Evolutionary conservation across 2,329 filamentous ascomycete species (phyloP).

Genomic region (Ramularia endophylla): DNA sequence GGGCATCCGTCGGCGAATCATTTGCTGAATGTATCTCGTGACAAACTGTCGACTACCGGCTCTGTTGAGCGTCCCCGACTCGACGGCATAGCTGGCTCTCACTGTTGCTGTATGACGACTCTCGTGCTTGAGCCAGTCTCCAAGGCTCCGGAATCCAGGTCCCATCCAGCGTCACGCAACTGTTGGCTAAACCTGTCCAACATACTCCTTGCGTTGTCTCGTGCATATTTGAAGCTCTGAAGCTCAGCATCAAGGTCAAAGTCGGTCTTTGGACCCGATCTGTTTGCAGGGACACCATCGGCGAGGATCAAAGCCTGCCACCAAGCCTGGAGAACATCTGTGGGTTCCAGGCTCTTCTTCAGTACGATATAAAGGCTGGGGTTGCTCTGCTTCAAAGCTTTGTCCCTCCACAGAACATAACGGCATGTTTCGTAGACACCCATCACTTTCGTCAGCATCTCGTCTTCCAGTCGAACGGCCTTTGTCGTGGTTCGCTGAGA

Average conservation of each 20-base stretch:
- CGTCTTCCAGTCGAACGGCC: conserved; percentile 7
- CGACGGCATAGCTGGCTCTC: neutral
- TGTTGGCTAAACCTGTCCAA: conserved; percentile 42
- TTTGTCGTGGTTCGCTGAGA: conserved; percentile 26
- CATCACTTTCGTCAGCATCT: conserved; percentile 40
- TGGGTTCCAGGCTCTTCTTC: conserved; percentile 50
- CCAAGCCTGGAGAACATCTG: conserved; percentile 56
- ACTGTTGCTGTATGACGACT: conserved; percentile 12
- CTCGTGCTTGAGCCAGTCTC: conserved; percentile 56
- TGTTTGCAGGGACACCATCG: neutral
- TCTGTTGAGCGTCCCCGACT: no score
- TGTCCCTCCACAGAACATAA: conserved; percentile 56
- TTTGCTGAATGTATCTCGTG: no score
- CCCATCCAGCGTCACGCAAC: conserved; percentile 55
- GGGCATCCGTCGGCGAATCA: no score
- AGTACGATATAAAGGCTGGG: conserved; percentile 51
- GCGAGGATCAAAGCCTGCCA: conserved; percentile 47
- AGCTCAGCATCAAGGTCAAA: conserved; percentile 21
- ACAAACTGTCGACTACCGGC: no score
- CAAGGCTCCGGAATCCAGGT: conserved; percentile 57
- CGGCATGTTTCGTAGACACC: conserved; percentile 37
- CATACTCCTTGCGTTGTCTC: conserved; percentile 34
- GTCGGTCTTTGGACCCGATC: conserved; percentile 9
- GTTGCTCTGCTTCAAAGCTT: conserved; percentile 28
- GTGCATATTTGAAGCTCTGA: conserved; percentile 38